Percentiles rank a stretch among this genome's conserved stretches.
These are phyloP conservation scores for Pleomassaria siparia DNA, from an alignment of 2,329 filamentous ascomycete genomes.

Conservation along the genomic window DNA sequence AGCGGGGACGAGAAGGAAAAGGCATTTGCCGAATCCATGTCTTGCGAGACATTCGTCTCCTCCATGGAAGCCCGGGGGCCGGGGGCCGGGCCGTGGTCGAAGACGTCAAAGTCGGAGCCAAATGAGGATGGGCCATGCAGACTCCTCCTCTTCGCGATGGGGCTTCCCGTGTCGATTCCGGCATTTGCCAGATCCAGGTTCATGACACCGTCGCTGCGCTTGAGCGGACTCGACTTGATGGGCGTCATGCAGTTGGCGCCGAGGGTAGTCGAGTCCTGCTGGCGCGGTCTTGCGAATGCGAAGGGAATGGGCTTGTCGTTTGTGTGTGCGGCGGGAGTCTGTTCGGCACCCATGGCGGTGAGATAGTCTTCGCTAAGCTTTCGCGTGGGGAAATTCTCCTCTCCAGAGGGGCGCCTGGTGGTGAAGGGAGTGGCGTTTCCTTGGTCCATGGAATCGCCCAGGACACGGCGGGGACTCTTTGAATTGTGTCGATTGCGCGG, in stretches of 20 bases:
- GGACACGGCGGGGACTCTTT: slow-evolving; percentile 76
- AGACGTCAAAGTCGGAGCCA: slow-evolving; percentile 70
- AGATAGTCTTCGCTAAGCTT: slow-evolving; percentile 32
- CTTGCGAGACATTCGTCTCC: slow-evolving; percentile 25
- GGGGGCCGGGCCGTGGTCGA: slow-evolving; percentile 58
- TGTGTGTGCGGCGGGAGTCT: slow-evolving; percentile 24
- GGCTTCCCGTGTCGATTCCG: slow-evolving; percentile 68
- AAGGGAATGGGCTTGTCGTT: slow-evolving; percentile 51
- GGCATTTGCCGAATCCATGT: slow-evolving; percentile 30
- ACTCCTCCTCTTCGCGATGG: slow-evolving; percentile 88
- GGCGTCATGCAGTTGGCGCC: slow-evolving; percentile 53
- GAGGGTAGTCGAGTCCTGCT: slow-evolving; percentile 51
- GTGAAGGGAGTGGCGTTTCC: slow-evolving; percentile 66
- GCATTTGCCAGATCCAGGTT: slow-evolving; percentile 76
- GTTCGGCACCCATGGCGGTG: slow-evolving; percentile 46
- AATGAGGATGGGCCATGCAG: slow-evolving; percentile 72
- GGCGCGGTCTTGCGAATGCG: slow-evolving; percentile 47
- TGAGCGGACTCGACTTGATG: slow-evolving; percentile 77
- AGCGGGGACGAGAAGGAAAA: slow-evolving; percentile 42
- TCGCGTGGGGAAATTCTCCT: slow-evolving; percentile 46
- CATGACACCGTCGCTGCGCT: slow-evolving; percentile 89
- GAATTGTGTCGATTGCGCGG: slow-evolving; percentile 69
- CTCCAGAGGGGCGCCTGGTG: slow-evolving; percentile 50
- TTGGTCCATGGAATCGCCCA: slow-evolving; percentile 69
- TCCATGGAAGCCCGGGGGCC: slow-evolving; percentile 20